These are phyloP conservation scores for Aurifilum marmelostoma DNA, from an alignment of 2,329 filamentous ascomycete species.

Conservation along the genomic window DNA sequence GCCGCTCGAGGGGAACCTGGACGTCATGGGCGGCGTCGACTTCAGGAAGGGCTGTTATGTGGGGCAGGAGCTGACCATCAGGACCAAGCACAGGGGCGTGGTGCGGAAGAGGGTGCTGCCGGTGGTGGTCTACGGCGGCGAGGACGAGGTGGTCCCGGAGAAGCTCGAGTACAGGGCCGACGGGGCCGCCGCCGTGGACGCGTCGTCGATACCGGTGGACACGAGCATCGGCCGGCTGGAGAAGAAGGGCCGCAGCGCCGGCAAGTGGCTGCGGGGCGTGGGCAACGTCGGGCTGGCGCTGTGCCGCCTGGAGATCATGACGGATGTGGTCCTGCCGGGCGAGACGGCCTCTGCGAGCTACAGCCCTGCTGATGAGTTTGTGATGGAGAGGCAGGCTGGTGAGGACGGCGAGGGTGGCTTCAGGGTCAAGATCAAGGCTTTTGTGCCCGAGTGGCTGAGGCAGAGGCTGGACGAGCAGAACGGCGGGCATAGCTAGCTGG, in stretches of 20 bases:
- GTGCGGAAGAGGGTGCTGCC: constrained; percentile 90
- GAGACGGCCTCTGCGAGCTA: constrained; percentile 67
- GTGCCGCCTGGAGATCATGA: constrained; percentile 91
- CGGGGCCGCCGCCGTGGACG: constrained; percentile 32
- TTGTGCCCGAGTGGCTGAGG: constrained; percentile 79
- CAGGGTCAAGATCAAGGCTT: constrained; percentile 70
- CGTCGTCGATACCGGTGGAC: constrained; percentile 45
- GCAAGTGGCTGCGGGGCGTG: constrained; percentile 77
- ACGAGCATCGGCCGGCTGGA: constrained; percentile 55
- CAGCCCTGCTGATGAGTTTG: constrained; percentile 64
- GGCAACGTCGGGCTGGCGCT: constrained; percentile 87
- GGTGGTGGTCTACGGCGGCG: constrained; percentile 65
- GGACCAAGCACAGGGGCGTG: constrained; percentile 91
- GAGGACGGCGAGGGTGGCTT: constrained; percentile 48
- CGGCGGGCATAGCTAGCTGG: background rate
- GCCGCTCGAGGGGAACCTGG: constrained; percentile 88
- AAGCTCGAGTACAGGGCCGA: constrained; percentile 49
- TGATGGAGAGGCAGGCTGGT: constrained; percentile 50
- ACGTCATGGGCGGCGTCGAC: constrained; percentile 82
- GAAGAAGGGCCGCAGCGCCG: constrained; percentile 70
- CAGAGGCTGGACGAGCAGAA: constrained; percentile 41
- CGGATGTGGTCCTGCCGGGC: constrained; percentile 72
- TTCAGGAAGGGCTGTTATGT: constrained; percentile 97
- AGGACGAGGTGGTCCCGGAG: constrained; percentile 39
- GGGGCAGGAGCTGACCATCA: constrained; percentile 93